These are phyloP conservation scores for Candida boidinii DNA, from an alignment of 805 yeast genomes.

Conservation along the genomic window DNA sequence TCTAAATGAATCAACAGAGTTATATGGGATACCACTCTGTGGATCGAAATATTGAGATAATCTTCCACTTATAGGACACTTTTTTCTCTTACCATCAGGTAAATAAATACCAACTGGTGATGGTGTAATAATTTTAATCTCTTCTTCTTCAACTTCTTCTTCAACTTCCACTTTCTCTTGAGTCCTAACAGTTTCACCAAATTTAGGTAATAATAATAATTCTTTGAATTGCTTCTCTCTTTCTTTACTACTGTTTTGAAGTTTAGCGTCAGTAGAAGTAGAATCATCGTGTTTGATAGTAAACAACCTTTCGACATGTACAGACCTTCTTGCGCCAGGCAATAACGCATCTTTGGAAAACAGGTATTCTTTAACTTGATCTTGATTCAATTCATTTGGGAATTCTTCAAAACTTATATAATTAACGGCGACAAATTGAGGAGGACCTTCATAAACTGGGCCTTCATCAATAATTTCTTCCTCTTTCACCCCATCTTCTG, in stretches of 20 bases:
- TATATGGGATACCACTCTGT: constrained; percentile 76
- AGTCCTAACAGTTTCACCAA: constrained; percentile 46
- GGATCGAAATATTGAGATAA: constrained; percentile 87
- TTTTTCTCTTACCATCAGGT: constrained; percentile 58
- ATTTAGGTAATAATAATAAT: constrained; percentile 43
- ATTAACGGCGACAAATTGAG: constrained; percentile 49
- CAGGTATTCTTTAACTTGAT: constrained; percentile 31
- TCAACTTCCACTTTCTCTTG: constrained; percentile 33
- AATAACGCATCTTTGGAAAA: constrained; percentile 53
- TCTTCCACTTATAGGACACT: constrained; percentile 69
- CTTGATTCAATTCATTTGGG: constrained; percentile 17
- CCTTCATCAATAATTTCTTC: constrained; percentile 1
- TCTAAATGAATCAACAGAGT: constrained; percentile 72
- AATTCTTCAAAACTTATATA: constrained; percentile 46
- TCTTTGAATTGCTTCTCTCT: constrained; percentile 29
- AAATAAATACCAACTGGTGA: constrained; percentile 70
- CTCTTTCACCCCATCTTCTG: constrained; percentile 1
- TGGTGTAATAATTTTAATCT: constrained; percentile 48
- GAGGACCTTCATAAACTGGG: constrained; percentile 57
- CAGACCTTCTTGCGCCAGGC: constrained; percentile 44
- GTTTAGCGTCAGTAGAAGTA: constrained; percentile 13
- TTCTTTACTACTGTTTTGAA: constrained; percentile 14
- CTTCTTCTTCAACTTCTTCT: constrained; percentile 36
- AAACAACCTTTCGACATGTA: constrained; percentile 37
- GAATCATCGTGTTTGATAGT: constrained; percentile 20